phyloP scores from a whole-genome alignment of 2,329 filamentous ascomycete species.

The Juglanconis juglandina region DNA sequence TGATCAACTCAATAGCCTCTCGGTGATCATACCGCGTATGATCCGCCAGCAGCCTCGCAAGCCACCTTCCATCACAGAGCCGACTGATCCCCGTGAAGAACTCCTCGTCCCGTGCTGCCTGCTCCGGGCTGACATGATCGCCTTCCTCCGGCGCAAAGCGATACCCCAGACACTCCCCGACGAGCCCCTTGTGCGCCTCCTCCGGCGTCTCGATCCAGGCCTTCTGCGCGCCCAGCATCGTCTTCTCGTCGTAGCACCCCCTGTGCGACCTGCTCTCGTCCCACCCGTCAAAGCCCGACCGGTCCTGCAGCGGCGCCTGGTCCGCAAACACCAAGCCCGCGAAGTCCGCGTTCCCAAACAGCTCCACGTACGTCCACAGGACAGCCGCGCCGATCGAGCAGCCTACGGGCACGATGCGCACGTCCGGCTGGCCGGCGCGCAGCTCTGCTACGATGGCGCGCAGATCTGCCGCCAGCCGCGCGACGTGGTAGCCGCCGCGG shows the following conservation, averaged over 20 bases:
- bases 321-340: conserved; percentile 36
- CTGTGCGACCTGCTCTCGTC: conserved; percentile 29
- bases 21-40: conserved; percentile 41
- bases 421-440: conserved; percentile 2
- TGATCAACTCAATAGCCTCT: conserved; percentile 34
- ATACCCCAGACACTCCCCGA: conserved; percentile 35
- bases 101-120: conserved; percentile 27
- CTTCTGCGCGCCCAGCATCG: conserved; percentile 30
- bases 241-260: conserved; percentile 36
- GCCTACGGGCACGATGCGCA: conserved; percentile 31
- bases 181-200: conserved; percentile 29
- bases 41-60: conserved; percentile 35
- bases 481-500: conserved; percentile 37
- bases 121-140: conserved; percentile 25
- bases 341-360: conserved; percentile 32
- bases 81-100: conserved; percentile 34
- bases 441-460: conserved; percentile 29
- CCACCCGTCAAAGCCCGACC: conserved; percentile 30
- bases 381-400: conserved; percentile 40
- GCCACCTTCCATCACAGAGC: conserved; percentile 34
- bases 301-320: conserved; percentile 39
- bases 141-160: conserved; percentile 23
- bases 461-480: conserved; percentile 37
- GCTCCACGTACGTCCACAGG: conserved; percentile 38
- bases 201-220: conserved; percentile 23